Evolutionary conservation across 805 yeast genomes (phyloP).

Genomic region (Cyberlindnera xylosilytica): DNA sequence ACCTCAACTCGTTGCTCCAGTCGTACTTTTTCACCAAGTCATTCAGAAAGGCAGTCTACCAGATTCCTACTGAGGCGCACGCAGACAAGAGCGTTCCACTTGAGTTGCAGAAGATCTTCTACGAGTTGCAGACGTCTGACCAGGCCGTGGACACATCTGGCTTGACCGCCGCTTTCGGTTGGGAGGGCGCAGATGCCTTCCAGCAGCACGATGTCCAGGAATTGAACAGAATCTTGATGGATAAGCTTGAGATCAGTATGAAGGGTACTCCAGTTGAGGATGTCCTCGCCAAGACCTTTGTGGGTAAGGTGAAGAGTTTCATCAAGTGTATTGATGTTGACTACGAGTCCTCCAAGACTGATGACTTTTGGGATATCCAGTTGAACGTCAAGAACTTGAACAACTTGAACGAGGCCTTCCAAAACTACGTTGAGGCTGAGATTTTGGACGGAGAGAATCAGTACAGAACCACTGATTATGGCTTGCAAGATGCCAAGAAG

Average conservation of each 20-base stretch:
- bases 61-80: slow-evolving; percentile 73
- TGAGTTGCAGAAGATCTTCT: slow-evolving; percentile 86
- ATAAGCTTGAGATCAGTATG: slow-evolving; percentile 85
- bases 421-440: slow-evolving; percentile 85
- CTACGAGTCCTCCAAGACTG: slow-evolving; percentile 86
- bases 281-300: slow-evolving; percentile 76
- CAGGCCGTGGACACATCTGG: slow-evolving; percentile 82
- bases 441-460: slow-evolving; percentile 92
- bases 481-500: slow-evolving; percentile 93
- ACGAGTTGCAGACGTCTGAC: slow-evolving; percentile 67
- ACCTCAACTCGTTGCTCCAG: slow-evolving; percentile 87
- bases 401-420: slow-evolving; percentile 71
- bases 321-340: slow-evolving; percentile 91
- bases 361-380: slow-evolving; percentile 98
- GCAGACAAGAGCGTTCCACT: slow-evolving; percentile 59
- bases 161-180: slow-evolving; percentile 89
- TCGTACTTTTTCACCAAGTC: slow-evolving; percentile 81
- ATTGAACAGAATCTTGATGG: slow-evolving; percentile 92
- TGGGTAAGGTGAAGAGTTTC: slow-evolving; percentile 94
- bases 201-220: slow-evolving; percentile 99
- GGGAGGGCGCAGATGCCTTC: slow-evolving; percentile 95
- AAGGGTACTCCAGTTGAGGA: slow-evolving; percentile 81
- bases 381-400: slow-evolving; percentile 83
- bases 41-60: slow-evolving; percentile 83
- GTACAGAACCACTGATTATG: slow-evolving; percentile 86